Percentiles rank a stretch among this genome's conserved stretches.
phyloP scores from a whole-genome alignment of 208 protist genomes.

The Acanthamoeba triangularis region DNA sequence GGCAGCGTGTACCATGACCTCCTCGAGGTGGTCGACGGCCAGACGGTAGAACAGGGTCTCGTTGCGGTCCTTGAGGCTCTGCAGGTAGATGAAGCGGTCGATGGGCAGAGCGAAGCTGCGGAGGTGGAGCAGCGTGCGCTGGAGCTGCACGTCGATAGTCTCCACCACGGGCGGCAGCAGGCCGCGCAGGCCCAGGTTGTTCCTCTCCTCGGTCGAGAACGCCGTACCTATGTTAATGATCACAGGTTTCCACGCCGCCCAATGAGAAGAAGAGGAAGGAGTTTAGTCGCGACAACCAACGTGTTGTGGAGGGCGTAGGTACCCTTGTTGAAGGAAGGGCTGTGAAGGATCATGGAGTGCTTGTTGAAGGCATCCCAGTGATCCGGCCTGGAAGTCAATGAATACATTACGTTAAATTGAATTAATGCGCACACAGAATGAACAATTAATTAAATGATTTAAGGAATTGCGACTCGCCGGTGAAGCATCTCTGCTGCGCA shows the following conservation, averaged over 20 bases:
- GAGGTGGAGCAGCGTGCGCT: conserved; percentile 78
- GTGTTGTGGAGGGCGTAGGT: not conserved
- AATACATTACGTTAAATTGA: no score
- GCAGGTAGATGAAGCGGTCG: conserved; percentile 87
- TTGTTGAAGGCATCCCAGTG: conserved; percentile 5
- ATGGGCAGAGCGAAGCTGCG: conserved; percentile 71
- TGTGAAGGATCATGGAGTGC: conserved; percentile 14
- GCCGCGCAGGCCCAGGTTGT: conserved; percentile 86
- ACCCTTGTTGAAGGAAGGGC: not conserved
- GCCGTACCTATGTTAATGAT: conserved; percentile 81
- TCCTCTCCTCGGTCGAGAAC: conserved; percentile 84
- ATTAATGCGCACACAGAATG: no score
- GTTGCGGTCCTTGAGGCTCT: conserved; percentile 89
- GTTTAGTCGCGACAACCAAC: not conserved
- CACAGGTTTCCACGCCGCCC: not conserved
- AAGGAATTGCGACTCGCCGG: no score
- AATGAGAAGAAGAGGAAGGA: not conserved
- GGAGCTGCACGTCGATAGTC: conserved; percentile 84
- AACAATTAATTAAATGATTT: no score
- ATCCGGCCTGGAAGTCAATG: not conserved
- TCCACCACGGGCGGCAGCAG: conserved; percentile 85
- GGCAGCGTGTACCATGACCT: conserved; percentile 71
- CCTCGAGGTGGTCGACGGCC: conserved; percentile 85
- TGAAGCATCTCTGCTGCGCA: no score
- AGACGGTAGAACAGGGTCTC: conserved; percentile 92